Conservation (phyloP, 805 yeast species). For the Torulaspora franciscae region DNA sequence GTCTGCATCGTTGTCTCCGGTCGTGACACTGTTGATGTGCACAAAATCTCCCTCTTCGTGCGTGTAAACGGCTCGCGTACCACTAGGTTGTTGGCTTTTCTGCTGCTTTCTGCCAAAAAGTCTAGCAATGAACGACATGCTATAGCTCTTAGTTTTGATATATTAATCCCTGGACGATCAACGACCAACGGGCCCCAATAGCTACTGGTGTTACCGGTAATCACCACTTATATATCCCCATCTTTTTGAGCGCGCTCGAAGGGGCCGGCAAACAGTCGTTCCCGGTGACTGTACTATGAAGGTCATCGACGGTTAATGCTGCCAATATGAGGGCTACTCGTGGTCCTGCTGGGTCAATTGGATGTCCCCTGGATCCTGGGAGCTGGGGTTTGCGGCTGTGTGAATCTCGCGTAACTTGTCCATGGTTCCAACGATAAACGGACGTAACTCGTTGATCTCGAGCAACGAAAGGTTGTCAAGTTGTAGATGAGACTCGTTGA, state of each 20-base stretch:
- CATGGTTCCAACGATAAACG: slow-evolving; percentile 79
- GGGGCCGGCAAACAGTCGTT: slow-evolving; percentile 1
- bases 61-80: slow-evolving; percentile 5
- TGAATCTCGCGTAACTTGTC: slow-evolving; percentile 58
- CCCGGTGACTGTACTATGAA: background rate
- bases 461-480: slow-evolving; percentile 74
- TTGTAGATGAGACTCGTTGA: slow-evolving; percentile 79
- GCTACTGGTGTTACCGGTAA: no score
- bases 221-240: slow-evolving; percentile 3
- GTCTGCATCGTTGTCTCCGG: slow-evolving; percentile 10
- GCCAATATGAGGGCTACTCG: background rate
- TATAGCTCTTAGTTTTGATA: background rate
- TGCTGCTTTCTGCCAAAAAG: slow-evolving; percentile 7
- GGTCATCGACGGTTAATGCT: background rate
- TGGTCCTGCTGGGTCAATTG: background rate
- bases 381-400: slow-evolving; percentile 13
- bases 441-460: slow-evolving; percentile 86
- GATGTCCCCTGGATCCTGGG: background rate
- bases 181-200: no score
- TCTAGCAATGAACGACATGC: slow-evolving; percentile 9
- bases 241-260: slow-evolving; percentile 8
- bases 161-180: background rate
- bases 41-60: slow-evolving; percentile 19
- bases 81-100: background rate
- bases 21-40: slow-evolving; percentile 6